phyloP scores from a whole-genome alignment of 2,329 filamentous ascomycete genomes.

The Botrytis byssoidea region DNA sequence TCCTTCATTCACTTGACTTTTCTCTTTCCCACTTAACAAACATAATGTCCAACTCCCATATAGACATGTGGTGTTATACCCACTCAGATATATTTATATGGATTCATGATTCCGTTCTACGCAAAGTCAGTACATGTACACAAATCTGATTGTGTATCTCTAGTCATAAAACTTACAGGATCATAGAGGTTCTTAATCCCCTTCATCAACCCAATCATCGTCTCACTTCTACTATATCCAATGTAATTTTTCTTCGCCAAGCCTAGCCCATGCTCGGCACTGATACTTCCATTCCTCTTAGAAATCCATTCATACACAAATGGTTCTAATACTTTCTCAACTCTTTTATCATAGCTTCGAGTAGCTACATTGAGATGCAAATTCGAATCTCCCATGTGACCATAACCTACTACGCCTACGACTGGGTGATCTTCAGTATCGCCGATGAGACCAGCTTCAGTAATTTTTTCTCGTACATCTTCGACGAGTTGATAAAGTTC shows the following conservation, averaged over 20 bases:
- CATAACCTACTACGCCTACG: slow-evolving; percentile 89
- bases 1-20: not conserved
- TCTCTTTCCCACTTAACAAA: not conserved
- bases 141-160: not conserved
- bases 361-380: slow-evolving; percentile 89
- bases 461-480: slow-evolving; percentile 72
- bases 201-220: slow-evolving; percentile 88
- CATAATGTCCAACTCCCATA: not conserved
- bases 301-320: slow-evolving; percentile 98
- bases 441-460: slow-evolving; percentile 72
- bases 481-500: slow-evolving; percentile 89
- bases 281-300: slow-evolving; percentile 86
- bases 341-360: slow-evolving; percentile 77
- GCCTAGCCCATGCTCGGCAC: slow-evolving; percentile 91
- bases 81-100: slow-evolving; percentile 16
- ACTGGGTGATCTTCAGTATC: slow-evolving; percentile 75
- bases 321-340: slow-evolving; percentile 86
- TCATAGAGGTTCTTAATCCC: slow-evolving; percentile 93
- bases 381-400: slow-evolving; percentile 97
- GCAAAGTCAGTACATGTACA: not conserved
- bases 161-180: slow-evolving; percentile 62
- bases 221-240: slow-evolving; percentile 85
- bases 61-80: not conserved
- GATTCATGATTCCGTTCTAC: slow-evolving; percentile 16
- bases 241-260: slow-evolving; percentile 95